These are phyloP conservation scores for Fraxinus dipetala DNA, from an alignment of 305 asterid species.

Conservation along the genomic window DNA sequence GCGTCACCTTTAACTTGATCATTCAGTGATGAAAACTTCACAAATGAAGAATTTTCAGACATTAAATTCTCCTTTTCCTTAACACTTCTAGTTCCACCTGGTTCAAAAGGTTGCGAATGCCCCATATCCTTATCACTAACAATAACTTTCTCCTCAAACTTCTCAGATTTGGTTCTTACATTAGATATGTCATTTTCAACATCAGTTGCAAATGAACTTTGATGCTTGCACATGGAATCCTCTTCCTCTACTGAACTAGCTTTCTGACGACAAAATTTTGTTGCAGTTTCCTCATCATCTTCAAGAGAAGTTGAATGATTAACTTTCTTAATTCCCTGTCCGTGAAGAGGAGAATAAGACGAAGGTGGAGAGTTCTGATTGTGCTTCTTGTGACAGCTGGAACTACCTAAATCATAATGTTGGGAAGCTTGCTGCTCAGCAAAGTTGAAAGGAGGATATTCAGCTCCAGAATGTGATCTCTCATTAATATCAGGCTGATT, in stretches of 20 bases:
- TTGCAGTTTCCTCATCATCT: constrained; percentile 4
- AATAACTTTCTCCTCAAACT: constrained; percentile 12
- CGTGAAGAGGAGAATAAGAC: constrained; percentile 19
- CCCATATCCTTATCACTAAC: constrained; percentile 16
- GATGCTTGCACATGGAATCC: constrained; percentile 12
- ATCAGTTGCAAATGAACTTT: constrained; percentile 22
- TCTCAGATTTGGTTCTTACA: background rate
- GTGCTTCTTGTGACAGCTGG: constrained; percentile 22
- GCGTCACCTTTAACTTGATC: background rate
- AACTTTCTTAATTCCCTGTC: constrained; percentile 19
- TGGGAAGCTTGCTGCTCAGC: constrained; percentile 18
- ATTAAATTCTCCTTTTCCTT: constrained; percentile 23
- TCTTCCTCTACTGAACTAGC: background rate
- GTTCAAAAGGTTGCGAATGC: constrained; percentile 14
- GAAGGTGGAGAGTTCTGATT: constrained; percentile 14
- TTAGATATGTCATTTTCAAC: constrained; percentile 3
- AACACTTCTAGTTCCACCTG: constrained; percentile 22
- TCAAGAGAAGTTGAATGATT: constrained; percentile 17
- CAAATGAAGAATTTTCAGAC: constrained; percentile 18
- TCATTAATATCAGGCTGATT: constrained; percentile 16
- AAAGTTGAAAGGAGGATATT: constrained; percentile 22
- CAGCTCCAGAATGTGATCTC: constrained; percentile 18
- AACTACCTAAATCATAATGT: constrained; percentile 32
- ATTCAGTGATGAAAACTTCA: constrained; percentile 13
- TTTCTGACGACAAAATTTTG: background rate